Percentiles rank a stretch among this genome's conserved stretches.
These are phyloP conservation scores for Ascomycota sp. DNA, from an alignment of 2,329 filamentous ascomycete genomes.

Conservation along the genomic window DNA sequence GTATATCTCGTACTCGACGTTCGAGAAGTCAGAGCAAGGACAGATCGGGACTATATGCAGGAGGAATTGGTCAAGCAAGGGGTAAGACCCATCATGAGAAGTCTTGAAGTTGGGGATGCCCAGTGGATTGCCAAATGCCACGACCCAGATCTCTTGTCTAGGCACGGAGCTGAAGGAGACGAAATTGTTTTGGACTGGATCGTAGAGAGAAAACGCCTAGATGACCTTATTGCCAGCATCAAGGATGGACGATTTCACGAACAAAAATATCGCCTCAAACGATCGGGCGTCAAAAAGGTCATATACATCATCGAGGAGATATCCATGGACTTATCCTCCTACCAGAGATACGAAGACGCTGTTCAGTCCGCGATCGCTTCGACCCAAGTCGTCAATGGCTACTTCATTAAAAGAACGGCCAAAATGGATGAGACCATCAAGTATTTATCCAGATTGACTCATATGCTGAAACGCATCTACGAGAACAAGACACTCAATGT, in stretches of 20 bases:
- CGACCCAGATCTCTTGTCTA: slow-evolving; percentile 30
- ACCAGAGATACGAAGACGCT: slow-evolving; percentile 37
- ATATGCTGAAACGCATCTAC: slow-evolving; percentile 42
- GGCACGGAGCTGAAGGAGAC: slow-evolving; percentile 36
- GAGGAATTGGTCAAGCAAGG: slow-evolving; percentile 46
- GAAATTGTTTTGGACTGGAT: slow-evolving; percentile 64
- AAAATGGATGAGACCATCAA: slow-evolving; percentile 58
- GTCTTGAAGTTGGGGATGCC: slow-evolving; percentile 50
- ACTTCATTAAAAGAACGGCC: slow-evolving; percentile 53
- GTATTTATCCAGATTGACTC: slow-evolving; percentile 53
- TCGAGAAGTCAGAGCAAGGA: slow-evolving; percentile 50
- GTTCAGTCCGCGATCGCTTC: slow-evolving; percentile 53
- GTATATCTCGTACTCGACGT: slow-evolving; percentile 52
- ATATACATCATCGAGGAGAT: slow-evolving; percentile 62
- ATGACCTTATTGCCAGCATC: slow-evolving; percentile 60
- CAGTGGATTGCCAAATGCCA: slow-evolving; percentile 59
- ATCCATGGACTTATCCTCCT: slow-evolving; percentile 29
- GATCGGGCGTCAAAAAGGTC: slow-evolving; percentile 52
- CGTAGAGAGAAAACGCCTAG: slow-evolving; percentile 57
- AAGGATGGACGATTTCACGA: slow-evolving; percentile 67
- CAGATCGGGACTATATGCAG: slow-evolving; percentile 56
- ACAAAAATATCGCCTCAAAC: slow-evolving; percentile 58
- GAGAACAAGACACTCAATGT: slow-evolving; percentile 33
- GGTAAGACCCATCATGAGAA: slow-evolving; percentile 40
- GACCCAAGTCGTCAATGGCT: slow-evolving; percentile 57